Base-by-base conservation (phyloP, 768 basidiomycete species). In the Lactarius evosmus region DNA sequence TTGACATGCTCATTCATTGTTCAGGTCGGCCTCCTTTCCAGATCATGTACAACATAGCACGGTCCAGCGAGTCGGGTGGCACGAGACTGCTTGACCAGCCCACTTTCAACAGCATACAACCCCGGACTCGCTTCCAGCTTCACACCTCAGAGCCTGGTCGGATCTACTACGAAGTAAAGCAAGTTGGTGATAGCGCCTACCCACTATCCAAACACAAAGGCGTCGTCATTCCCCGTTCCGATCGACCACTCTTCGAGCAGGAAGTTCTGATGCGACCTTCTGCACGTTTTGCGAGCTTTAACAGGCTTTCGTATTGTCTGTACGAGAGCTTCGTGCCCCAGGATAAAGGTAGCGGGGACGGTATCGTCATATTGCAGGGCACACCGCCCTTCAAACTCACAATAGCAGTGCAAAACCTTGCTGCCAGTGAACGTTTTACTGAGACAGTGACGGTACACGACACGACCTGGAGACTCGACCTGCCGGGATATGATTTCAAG, bases 21-120 rank as follows among this genome's bases (percentile, higher is more conserved):
- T 30, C 69, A 91, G 95, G 95, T 56, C 85, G 87, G 25, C 87
- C 93, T n/a, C 95, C 95, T 0, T 98, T 95, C 83, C 88, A 96
- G 72, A 86, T 96, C 66, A 88, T 84, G 82, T 97, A 95, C 74
- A 90, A 92, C 67, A 84, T 93, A 59, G 91, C 88, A 1, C 82
- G 84, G 72, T 81, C 86, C 57, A 81, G 78, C 58, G 88, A 87
- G 9, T 77, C 78, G 19, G 89, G 91, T 4, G 87, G 85, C 7
- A 89, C 85, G 2, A 84, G 79, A 65, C 79, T 93, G 53, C 76
- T 90, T 33, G 89, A 87, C 62, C 89, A 91, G 67, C 87, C 88
- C 1, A 86, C 84, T 1, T 88, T 94, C 77, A 92, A 87, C 74
- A 93, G 92, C 71, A 91, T 94, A 44, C 91, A 93, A 68, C 80